These are phyloP conservation scores for Calonectria hongkongensis DNA, from an alignment of 2,329 filamentous ascomycete species.

Conservation along the genomic window DNA sequence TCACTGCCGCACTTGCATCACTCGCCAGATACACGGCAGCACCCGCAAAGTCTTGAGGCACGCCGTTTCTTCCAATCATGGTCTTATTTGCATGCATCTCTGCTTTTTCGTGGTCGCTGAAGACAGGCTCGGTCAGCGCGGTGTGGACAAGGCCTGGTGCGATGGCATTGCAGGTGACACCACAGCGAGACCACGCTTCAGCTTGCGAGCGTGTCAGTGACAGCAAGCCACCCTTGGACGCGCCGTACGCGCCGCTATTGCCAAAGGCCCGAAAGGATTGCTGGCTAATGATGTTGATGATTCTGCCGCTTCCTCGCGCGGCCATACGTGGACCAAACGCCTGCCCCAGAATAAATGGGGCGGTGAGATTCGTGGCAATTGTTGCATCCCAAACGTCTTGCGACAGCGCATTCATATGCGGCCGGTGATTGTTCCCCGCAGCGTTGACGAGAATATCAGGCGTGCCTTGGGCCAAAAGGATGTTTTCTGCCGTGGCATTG, in stretches of 20 bases:
- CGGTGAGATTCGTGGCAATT: constrained; percentile 59
- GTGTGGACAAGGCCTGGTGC: constrained; percentile 59
- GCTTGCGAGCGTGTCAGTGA: constrained; percentile 59
- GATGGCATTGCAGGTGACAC: constrained; percentile 59
- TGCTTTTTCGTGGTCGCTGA: constrained; percentile 48
- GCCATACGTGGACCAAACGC: constrained; percentile 59
- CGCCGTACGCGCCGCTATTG: constrained; percentile 59
- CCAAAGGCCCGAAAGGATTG: constrained; percentile 58
- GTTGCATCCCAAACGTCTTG: constrained; percentile 56
- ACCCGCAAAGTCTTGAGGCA: constrained; percentile 58
- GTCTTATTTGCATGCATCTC: constrained; percentile 54
- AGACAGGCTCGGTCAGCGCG: constrained; percentile 49
- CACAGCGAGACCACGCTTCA: constrained; percentile 59
- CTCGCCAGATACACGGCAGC: constrained; percentile 57
- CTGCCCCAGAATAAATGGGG: constrained; percentile 57
- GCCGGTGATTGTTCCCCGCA: constrained; percentile 56
- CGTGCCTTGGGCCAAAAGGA: constrained; percentile 49
- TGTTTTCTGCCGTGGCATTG: constrained; percentile 42
- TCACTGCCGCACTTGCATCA: constrained; percentile 57
- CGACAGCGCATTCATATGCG: constrained; percentile 56
- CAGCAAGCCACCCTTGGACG: constrained; percentile 57
- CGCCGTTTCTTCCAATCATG: constrained; percentile 57
- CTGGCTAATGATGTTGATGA: constrained; percentile 60
- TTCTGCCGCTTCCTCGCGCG: constrained; percentile 55
- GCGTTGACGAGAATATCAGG: constrained; percentile 60